Evolutionary conservation across 2,329 filamentous ascomycete species (phyloP), one percentile per base, ranked within the genome.

Genomic region (Alternaria angustiovoidea): DNA sequence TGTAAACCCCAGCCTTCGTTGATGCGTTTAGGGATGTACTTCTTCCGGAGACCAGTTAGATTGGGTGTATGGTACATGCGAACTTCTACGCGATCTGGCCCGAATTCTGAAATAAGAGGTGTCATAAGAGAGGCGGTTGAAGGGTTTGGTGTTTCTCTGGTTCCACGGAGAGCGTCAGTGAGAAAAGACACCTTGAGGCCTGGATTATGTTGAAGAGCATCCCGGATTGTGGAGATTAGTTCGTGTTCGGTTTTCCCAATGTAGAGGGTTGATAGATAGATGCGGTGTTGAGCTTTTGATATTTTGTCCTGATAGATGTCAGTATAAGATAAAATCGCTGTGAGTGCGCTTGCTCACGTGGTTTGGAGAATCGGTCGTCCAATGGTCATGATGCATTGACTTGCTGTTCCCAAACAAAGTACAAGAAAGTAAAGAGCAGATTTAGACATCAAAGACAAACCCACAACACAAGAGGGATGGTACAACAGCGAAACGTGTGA

Each of bases 41-140:
- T 89, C 80, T 98, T 98, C 51, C 90, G 87, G 58, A 96, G 70
- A 0, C 95, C 95, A 3, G 92, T 96, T 65, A 99, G 81, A 73
- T 99, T 99, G 0, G 95, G 95, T 1, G 95, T 99, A 79, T 99
- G 95, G 75, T 96, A 99, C 93, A 99, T 96, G 70, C 94, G 91
- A 64, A 99, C 88, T 73, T 97, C 93, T 41, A 99, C 93, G 38
- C 94, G 87, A 1, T 92, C 88, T 5, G 88, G 77, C 0, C 94
- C 94, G 79, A 97, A 96, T 69, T 97, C 92, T 7, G 85, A 81
- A 11, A 97, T 85, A n/a, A 99, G 82, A 0, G 93, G 90, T 6
- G 90, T 91, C 38, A 99, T 85, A 12, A 99, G 84, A 11, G 94
- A 97, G 3, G 94, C 95, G 78, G 91, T 95, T 67, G 93, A 96